Base-by-base conservation (phyloP, 2,329 filamentous ascomycete genomes). In the Xylaria sp. region DNA sequence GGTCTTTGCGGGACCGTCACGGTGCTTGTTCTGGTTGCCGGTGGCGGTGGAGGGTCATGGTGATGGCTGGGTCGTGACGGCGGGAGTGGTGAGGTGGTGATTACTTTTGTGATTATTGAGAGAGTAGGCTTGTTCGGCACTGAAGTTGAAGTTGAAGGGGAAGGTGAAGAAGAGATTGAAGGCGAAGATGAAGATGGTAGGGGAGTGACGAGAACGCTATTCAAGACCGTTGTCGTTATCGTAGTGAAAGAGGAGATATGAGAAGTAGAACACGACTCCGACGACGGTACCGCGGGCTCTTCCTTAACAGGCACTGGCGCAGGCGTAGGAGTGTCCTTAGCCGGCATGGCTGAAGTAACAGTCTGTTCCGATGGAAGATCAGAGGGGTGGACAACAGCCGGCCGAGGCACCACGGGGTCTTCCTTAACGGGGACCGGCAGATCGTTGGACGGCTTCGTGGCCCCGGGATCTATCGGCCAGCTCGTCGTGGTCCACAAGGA, bases 401-500 rank as follows among this genome's bases (percentile, higher is more conserved):
- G 23, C 23, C 4, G 39, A 13, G 64, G 37, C 10, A 54, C 12
- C 31, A 13, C n/a, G 1, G 64, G 64, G n/a, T 66, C 51, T 28
- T 56, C 64, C 15, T 66, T 50, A 0, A 46, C 39, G 4, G 64
- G 57, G 25, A 20, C 54, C 39, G 20, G 61, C 57, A 20, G 39
- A 13, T 54, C 62, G 31, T 46, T 46, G 41, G 59, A 61, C 46
- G 48, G 48, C 5, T 18, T 58, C 55, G 9, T 48, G 2, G 37
- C 41, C 6, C 25, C 63, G 13, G 37, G 37, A 1, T 44, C 37
- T 18, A 28, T 39, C 23, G 65, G 68, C 60, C 51, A 61, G 12
- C 55, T 23, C 2, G 31, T 55, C 10, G 56, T 65, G 60, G 56
- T 65, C 65, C 60, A 52, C 61, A 56, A 57, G 23, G 66, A 52